Evolutionary conservation across 2,329 filamentous ascomycete species (phyloP).

Genomic region (Cladosporium sp.): DNA sequence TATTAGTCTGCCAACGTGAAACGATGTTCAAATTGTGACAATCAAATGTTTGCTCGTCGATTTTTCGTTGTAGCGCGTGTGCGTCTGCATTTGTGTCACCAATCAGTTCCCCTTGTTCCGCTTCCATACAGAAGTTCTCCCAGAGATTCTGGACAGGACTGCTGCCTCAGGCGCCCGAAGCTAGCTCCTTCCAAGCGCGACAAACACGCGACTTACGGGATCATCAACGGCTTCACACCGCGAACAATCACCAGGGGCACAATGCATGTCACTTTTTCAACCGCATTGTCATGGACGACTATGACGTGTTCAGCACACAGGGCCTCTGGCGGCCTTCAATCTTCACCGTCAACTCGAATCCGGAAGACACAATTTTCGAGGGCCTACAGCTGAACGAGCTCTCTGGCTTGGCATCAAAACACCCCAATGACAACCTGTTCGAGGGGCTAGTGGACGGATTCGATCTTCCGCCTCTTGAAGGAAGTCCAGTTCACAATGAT

Average conservation of each 20-base stretch:
- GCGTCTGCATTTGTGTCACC: background rate
- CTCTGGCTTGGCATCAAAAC: background rate
- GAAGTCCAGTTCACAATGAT: no score
- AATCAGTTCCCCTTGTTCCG: no score
- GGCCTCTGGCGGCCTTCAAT: slow-evolving; percentile 19
- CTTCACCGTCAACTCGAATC: slow-evolving; percentile 12
- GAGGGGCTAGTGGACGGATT: slow-evolving; percentile 7
- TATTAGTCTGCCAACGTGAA: background rate
- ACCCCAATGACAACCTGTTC: background rate
- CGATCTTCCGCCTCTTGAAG: slow-evolving; percentile 12
- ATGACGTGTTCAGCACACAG: background rate
- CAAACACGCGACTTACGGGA: background rate
- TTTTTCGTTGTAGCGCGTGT: background rate
- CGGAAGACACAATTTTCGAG: slow-evolving; percentile 24
- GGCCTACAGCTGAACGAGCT: slow-evolving; percentile 6
- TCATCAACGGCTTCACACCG: background rate
- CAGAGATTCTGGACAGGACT: background rate
- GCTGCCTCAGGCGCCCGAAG: background rate
- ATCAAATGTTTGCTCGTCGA: background rate
- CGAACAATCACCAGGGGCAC: background rate
- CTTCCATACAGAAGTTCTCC: background rate
- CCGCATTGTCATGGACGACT: background rate
- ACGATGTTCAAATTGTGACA: background rate
- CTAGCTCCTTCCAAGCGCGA: background rate
- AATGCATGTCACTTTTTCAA: background rate